These are phyloP conservation scores for Puccinia horiana DNA, from an alignment of 1,284 basidiomycete genomes.

Conservation along the genomic window DNA sequence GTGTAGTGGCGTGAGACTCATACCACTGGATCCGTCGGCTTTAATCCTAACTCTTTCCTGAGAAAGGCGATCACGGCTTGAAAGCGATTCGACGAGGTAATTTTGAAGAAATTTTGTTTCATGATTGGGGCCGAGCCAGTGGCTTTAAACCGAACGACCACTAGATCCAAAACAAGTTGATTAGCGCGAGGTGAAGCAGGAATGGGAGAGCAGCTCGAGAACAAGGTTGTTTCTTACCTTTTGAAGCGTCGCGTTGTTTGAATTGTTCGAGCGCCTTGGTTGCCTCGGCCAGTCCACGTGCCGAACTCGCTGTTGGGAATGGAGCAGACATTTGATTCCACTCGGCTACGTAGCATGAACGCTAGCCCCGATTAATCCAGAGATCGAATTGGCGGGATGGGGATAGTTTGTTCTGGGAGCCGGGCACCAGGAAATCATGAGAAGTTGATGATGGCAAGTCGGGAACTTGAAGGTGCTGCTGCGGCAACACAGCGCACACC, in stretches of 20 bases:
- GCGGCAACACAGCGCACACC: too few species aligned
- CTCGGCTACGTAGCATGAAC: not conserved
- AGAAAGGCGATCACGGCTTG: conserved; percentile 93
- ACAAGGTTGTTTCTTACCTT: not conserved
- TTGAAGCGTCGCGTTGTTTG: conserved; percentile 16
- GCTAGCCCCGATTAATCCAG: not conserved
- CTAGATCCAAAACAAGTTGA: conserved; percentile 61
- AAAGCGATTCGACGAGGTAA: conserved; percentile 89
- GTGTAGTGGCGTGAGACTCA: conserved; percentile 56
- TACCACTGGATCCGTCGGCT: conserved; percentile 81
- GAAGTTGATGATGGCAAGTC: too few species aligned
- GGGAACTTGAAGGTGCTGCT: too few species aligned
- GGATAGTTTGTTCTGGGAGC: too few species aligned
- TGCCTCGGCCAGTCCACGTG: not conserved
- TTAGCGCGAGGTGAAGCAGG: not conserved
- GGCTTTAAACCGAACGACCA: conserved; percentile 95
- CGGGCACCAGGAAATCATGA: too few species aligned
- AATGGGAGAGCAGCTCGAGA: not conserved
- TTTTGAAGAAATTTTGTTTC: conserved; percentile 98
- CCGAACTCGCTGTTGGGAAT: not conserved
- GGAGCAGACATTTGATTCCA: not conserved
- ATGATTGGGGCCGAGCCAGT: conserved; percentile 98
- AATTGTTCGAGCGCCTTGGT: conserved; percentile 8
- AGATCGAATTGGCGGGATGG: too few species aligned
- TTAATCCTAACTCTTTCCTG: conserved; percentile 81